Conservation (phyloP, 306 rosid species). For the Cyamopsis tetragonoloba region DNA sequence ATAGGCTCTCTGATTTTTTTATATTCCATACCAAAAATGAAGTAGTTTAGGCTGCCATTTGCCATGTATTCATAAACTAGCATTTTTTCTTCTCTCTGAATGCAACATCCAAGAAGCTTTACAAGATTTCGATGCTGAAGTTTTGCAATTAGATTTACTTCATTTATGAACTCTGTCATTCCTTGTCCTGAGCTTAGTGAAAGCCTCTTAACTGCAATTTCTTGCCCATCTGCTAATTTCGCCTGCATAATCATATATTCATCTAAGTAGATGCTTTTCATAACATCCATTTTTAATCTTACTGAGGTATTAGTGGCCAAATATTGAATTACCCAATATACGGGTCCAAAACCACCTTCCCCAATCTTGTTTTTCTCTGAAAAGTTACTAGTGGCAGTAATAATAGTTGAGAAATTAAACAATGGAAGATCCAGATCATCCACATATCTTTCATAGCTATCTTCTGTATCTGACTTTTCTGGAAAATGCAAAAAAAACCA, state of each 20-base stretch:
- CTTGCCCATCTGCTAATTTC: constrained; percentile 17
- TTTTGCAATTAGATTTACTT: constrained; percentile 33
- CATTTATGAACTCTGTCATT: constrained; percentile 29
- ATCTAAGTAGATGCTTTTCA: not conserved
- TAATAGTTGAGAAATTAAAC: constrained; percentile 25
- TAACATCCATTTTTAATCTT: no score
- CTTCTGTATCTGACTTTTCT: not conserved
- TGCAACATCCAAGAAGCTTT: constrained; percentile 39
- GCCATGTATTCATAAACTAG: constrained; percentile 14
- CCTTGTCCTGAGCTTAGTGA: constrained; percentile 30
- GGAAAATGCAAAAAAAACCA: not conserved
- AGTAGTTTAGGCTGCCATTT: constrained; percentile 9
- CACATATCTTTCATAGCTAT: constrained; percentile 9
- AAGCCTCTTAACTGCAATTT: constrained; percentile 41
- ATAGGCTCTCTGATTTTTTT: no score
- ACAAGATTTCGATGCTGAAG: constrained; percentile 40
- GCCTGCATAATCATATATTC: constrained; percentile 22
- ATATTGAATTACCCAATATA: constrained; percentile 26
- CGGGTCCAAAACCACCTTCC: constrained; percentile 46
- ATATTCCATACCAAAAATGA: constrained; percentile 18
- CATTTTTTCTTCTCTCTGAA: constrained; percentile 24
- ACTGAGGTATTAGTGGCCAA: not conserved
- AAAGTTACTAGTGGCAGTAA: constrained; percentile 24
- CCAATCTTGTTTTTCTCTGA: constrained; percentile 32
- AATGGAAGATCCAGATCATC: constrained; percentile 49